Percentiles rank a stretch among this genome's conserved stretches.
Evolutionary conservation across 345 rosid species (phyloP).

Genomic region (Bruguiera gymnorhiza): DNA sequence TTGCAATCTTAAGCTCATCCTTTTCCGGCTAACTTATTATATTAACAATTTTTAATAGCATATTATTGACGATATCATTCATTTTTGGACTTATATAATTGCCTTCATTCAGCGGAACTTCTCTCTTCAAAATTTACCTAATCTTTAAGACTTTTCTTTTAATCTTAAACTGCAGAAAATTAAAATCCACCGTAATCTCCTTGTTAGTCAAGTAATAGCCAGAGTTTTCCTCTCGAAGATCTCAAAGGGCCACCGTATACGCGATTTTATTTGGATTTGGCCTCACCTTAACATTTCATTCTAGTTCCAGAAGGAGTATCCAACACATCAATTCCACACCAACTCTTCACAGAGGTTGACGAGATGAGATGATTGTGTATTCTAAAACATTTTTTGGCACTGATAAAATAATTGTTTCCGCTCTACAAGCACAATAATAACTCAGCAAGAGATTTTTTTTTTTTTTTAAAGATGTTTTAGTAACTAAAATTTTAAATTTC

Average conservation of each 20-base stretch:
- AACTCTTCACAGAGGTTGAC: neutral
- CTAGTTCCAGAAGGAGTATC: neutral
- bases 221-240: neutral
- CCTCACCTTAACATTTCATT: no score
- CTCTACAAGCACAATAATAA: no score
- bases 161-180: neutral
- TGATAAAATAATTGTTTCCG: no score
- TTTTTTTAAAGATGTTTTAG: no score
- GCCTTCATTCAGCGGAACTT: neutral
- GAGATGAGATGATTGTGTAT: neutral
- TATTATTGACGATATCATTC: conserved; percentile 16
- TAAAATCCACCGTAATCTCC: conserved; percentile 4
- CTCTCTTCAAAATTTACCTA: neutral
- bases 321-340: neutral
- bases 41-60: no score
- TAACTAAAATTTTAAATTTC: no score
- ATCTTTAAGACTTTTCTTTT: neutral
- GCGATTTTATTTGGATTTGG: neutral
- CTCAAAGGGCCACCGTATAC: neutral
- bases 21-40: no score
- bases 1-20: no score
- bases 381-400: no score
- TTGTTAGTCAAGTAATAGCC: neutral
- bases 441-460: no score
- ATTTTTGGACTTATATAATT: conserved; percentile 6